Evolutionary conservation across 2,329 filamentous ascomycete genomes (phyloP), one percentile per base, ranked within the genome.

Genomic region (Myriosclerotinia scirpicola): DNA sequence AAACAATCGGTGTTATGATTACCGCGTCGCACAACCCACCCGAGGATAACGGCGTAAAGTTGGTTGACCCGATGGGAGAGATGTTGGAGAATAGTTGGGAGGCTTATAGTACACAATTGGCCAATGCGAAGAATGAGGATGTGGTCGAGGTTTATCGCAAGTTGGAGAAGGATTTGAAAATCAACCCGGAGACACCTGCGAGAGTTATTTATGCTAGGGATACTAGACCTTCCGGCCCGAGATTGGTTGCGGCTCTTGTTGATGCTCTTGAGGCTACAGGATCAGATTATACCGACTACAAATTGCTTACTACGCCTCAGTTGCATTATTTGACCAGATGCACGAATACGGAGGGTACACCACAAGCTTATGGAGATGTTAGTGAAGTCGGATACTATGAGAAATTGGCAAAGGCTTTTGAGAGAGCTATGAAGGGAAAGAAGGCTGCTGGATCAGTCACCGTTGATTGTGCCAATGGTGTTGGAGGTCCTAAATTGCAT

Each of bases 71-170:
- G 15, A 90, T 96, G 89, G 94, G 95, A 71, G 95, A 98, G 79
- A 98, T 98, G 95, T 85, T 97, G 60, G 92, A 96, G 85, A 89
- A 93, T 78, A 91, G 94, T 69, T 99, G 95, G 95, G 95, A 99
- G 81, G 82, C 83, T 48, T 89, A 93, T 78, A 93, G 93, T 64
- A 98, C 95, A 46, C 85, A 85, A 74, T 88, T 99, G 69, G 93
- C 96, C 76, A 99, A 99, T 79, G 89, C 90, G 70, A 81, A 87
- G 22, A 89, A 96, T 74, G 85, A 92, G 71, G 85, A 88, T 61
- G 87, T 98, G 50, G 85, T 87, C 68, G 84, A 91, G 54, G 86
- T 88, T 72, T 97, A 96, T 82, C 85, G 89, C 73, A 84, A 87
- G 69, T 85, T 97, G 66, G 87, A 91, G 71, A 82, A 88, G 70